These are phyloP conservation scores for Ilex asprella DNA, from an alignment of 257 asterid genomes.

Conservation along the genomic window DNA sequence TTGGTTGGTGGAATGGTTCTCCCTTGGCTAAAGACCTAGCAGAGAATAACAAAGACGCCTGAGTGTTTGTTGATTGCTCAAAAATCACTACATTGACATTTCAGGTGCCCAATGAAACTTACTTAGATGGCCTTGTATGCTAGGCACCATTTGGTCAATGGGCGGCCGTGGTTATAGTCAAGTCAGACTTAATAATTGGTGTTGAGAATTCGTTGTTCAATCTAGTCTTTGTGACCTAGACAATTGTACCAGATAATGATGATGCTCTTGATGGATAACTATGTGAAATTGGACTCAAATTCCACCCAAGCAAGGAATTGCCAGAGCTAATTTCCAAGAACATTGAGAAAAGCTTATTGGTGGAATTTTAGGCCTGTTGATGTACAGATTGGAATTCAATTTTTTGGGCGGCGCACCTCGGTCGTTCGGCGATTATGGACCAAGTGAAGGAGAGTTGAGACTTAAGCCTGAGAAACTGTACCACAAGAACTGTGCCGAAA, in stretches of 20 bases:
- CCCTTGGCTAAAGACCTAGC: conserved; percentile 75
- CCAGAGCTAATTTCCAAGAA: conserved; percentile 49
- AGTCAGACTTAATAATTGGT: conserved; percentile 36
- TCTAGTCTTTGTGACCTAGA: conserved; percentile 50
- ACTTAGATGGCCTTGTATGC: conserved; percentile 51
- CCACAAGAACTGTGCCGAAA: too few relatives aligned
- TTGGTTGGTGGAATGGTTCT: conserved; percentile 68
- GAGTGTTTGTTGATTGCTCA: conserved; percentile 62
- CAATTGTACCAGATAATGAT: conserved; percentile 47
- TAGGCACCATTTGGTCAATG: conserved; percentile 65
- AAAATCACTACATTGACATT: conserved; percentile 52
- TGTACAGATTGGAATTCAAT: conserved; percentile 8
- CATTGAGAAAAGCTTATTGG: conserved; percentile 36
- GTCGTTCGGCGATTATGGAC: too few relatives aligned
- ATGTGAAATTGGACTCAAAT: conserved; percentile 54
- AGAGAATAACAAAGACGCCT: conserved; percentile 63
- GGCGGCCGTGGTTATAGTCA: conserved; percentile 48
- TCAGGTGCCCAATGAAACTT: conserved; percentile 55
- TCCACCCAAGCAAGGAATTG: conserved; percentile 42
- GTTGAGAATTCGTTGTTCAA: conserved; percentile 52
- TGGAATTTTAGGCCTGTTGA: conserved; percentile 45
- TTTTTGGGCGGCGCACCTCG: neutral
- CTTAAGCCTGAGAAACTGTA: too few relatives aligned
- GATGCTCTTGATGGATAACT: conserved; percentile 53
- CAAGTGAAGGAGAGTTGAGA: too few relatives aligned